phyloP scores from a whole-genome alignment of 2,329 filamentous ascomycete species.

The Hypoxylon sp. region DNA sequence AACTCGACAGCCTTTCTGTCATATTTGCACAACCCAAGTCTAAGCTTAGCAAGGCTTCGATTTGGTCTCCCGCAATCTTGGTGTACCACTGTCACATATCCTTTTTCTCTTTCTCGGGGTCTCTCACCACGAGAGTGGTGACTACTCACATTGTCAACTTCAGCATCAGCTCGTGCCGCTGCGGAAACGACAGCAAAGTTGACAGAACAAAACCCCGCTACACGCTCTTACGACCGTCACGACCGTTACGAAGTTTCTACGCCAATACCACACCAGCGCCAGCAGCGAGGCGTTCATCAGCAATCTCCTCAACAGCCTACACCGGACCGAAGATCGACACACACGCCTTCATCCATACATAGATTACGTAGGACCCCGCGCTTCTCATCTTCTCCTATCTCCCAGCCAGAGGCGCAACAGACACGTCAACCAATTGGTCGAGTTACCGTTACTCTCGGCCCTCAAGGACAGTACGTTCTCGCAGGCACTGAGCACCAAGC shows the following conservation, averaged over 20 bases:
- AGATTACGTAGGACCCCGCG: slow-evolving; percentile 68
- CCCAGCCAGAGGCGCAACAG: slow-evolving; percentile 53
- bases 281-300: slow-evolving; percentile 57
- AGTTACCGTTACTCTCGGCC: slow-evolving; percentile 65
- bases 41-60: slow-evolving; percentile 7
- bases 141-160: slow-evolving; percentile 65
- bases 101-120: slow-evolving; percentile 24
- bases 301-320: slow-evolving; percentile 55
- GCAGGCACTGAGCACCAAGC: slow-evolving; percentile 53
- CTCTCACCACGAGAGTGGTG: slow-evolving; percentile 60
- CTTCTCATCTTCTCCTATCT: slow-evolving; percentile 62
- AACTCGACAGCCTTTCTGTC: slow-evolving; percentile 33
- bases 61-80: slow-evolving; percentile 20
- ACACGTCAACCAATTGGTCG: slow-evolving; percentile 53
- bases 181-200: slow-evolving; percentile 61
- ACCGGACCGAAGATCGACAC: slow-evolving; percentile 57
- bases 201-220: slow-evolving; percentile 60
- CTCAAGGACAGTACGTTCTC: slow-evolving; percentile 57
- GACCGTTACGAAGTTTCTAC: slow-evolving; percentile 65
- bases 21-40: slow-evolving; percentile 21
- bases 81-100: slow-evolving; percentile 36
- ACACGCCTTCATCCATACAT: slow-evolving; percentile 62
- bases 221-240: slow-evolving; percentile 68
- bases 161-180: slow-evolving; percentile 55
- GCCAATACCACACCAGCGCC: slow-evolving; percentile 59